Conservation (phyloP, 768 basidiomycete species). For the Tricholoma flavovirens region DNA sequence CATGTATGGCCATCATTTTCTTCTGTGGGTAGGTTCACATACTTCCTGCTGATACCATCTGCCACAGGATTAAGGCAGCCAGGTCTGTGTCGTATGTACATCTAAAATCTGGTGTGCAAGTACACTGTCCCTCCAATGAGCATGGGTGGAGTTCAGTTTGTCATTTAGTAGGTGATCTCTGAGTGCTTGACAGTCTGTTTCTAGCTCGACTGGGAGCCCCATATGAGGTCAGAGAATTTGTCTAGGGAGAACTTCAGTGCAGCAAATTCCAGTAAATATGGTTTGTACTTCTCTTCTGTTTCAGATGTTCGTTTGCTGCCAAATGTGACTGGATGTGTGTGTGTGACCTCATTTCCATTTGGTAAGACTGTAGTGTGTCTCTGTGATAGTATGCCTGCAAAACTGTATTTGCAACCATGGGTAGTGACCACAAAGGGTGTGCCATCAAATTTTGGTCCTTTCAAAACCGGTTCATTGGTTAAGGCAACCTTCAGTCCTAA, state of each 20-base stretch:
- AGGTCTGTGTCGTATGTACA: slow-evolving; percentile 18
- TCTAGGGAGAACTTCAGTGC: slow-evolving; percentile 26
- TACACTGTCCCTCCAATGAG: slow-evolving; percentile 19
- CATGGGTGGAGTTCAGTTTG: slow-evolving; percentile 20
- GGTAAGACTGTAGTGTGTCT: slow-evolving; percentile 9
- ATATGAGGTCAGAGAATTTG: slow-evolving; percentile 22
- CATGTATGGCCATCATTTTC: slow-evolving; percentile 17
- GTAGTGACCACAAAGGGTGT: slow-evolving; percentile 27
- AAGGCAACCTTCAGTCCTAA: slow-evolving; percentile 26
- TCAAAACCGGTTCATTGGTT: slow-evolving; percentile 26
- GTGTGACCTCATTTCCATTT: slow-evolving; percentile 10
- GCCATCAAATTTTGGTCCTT: slow-evolving; percentile 26
- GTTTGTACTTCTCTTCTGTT: slow-evolving; percentile 22
- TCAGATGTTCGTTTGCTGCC: slow-evolving; percentile 23
- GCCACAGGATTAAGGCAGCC: slow-evolving; percentile 20
- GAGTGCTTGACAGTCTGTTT: slow-evolving; percentile 30
- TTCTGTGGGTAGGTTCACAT: neutral
- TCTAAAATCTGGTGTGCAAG: slow-evolving; percentile 20
- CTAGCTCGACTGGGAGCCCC: slow-evolving; percentile 23
- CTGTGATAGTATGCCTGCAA: slow-evolving; percentile 27
- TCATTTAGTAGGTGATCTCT: slow-evolving; percentile 20
- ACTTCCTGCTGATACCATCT: slow-evolving; percentile 23
- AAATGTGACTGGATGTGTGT: slow-evolving; percentile 22
- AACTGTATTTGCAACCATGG: slow-evolving; percentile 25
- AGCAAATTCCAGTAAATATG: slow-evolving; percentile 29